Conservation (phyloP, 139 green algal species). For the Coccomyxa sp. region DNA sequence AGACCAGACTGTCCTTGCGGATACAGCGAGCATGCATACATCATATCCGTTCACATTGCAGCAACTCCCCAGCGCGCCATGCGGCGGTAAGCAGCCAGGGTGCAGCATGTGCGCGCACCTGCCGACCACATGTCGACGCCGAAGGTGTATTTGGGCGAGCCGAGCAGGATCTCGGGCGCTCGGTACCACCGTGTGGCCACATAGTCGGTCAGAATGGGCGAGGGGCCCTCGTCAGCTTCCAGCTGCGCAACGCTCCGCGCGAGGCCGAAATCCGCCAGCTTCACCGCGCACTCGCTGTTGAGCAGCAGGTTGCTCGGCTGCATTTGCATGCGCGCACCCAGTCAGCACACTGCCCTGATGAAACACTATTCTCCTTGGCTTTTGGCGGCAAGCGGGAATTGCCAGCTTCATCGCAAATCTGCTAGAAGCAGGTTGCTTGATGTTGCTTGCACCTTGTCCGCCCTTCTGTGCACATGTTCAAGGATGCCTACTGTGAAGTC, state of each 20-base stretch:
- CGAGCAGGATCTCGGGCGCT: conserved; percentile 95
- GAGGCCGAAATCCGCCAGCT: conserved; percentile 96
- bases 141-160: conserved; percentile 89
- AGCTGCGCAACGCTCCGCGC: conserved; percentile 74
- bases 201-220: conserved; percentile 93
- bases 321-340: conserved; percentile 1
- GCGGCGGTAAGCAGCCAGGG: not conserved
- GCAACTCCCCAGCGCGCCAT: too few species aligned
- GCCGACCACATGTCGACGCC: conserved; percentile 97
- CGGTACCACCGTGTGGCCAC: conserved; percentile 97
- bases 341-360: not conserved
- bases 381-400: too few species aligned
- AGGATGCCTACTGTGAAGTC: not conserved
- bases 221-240: conserved; percentile 39
- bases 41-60: too few species aligned
- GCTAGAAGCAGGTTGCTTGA: not conserved
- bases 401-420: not conserved
- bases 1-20: too few species aligned
- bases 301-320: conserved; percentile 96
- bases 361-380: too few species aligned
- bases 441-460: too few species aligned
- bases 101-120: not conserved
- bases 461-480: too few species aligned
- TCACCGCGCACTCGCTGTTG: conserved; percentile 96
- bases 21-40: too few species aligned